Evolutionary conservation across 2,329 filamentous ascomycete species (phyloP).

Genomic region (Trichocomaceae sp.): DNA sequence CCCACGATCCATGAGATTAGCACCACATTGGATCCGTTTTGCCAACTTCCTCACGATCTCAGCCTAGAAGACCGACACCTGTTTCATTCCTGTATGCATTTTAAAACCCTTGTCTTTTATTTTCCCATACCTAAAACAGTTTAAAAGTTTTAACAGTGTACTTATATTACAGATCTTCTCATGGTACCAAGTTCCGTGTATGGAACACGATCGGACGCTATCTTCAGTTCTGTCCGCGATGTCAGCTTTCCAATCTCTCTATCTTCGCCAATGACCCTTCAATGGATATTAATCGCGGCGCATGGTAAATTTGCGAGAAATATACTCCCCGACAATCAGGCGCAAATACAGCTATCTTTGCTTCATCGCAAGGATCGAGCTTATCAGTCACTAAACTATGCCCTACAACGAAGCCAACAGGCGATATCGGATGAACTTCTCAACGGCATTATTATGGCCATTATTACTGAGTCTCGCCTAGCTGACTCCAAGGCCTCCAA

Average conservation of each 20-base stretch:
- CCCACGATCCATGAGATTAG: background rate
- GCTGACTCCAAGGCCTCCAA: too few relatives aligned
- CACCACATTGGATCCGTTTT: constrained; percentile 4
- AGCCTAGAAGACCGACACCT: constrained; percentile 1
- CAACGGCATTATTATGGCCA: background rate
- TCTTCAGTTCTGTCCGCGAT: constrained; percentile 7
- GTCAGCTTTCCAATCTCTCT: constrained; percentile 3
- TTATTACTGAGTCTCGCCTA: too few relatives aligned
- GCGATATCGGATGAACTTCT: background rate
- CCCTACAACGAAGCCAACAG: background rate
- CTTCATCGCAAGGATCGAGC: constrained; percentile 1
- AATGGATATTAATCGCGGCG: constrained; percentile 8
- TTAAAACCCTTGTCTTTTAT: background rate
- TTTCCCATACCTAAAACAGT: background rate
- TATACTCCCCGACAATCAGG: background rate
- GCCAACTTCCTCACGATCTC: background rate
- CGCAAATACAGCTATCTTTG: background rate
- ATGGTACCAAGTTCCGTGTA: background rate
- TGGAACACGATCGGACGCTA: constrained; percentile 3
- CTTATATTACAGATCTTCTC: too few relatives aligned
- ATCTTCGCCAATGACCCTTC: background rate
- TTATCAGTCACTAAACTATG: background rate
- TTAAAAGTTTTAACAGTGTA: too few relatives aligned
- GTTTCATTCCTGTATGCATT: constrained; percentile 1
- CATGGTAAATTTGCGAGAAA: background rate